Base-by-base conservation (phyloP, 305 asterid species). In the Stenogyne calaminthoides region DNA sequence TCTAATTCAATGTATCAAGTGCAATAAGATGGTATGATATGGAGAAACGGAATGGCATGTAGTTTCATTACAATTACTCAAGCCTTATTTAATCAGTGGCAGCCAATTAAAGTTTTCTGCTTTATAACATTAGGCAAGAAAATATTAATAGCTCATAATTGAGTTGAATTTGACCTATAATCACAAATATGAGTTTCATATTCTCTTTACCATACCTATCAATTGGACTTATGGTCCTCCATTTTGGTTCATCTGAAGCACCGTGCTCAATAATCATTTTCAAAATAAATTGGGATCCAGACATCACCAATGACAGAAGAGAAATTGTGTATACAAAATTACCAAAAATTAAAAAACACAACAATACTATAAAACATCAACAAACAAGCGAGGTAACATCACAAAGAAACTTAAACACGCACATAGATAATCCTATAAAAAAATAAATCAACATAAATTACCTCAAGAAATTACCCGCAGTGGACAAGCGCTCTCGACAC, bases 401-500 rank as follows among this genome's bases (percentile, higher is more conserved):
- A 11, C 20, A 36, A 27, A 7, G 6, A 61, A 55, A 37, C 63
- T 56, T 15, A 46, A 60, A 67, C 2, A 32, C 10, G 7, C 9
- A 67, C 2, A 27, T 16, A 34, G 7, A 46, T 70, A 5, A 20
- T 47, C 57, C 46, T 39, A 29, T 15, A 54, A 64, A 22, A 1
- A 22, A 36, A 36, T n/a, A 18, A 14, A 46, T 22, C 5, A 34
- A 51, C 44, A 44, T 3, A 51, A 49, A 72, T 54, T 44, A 69
- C 78, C 79, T 65, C 61, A 42, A 49, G 70, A 34, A 40, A 34
- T 16, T 64, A 74, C 73, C 79, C 32, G 34, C 36, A 46, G 64
- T n/a, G 68, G 67, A 66, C 70, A 46, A 73, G 58, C 57, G 20
- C 55, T 22, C 51, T 37, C 34, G 37, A 19, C 56, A 54, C 73